Evolutionary conservation across 176 grass and related monocot genomes (phyloP).

Genomic region (Rhynchospora breviuscula): DNA sequence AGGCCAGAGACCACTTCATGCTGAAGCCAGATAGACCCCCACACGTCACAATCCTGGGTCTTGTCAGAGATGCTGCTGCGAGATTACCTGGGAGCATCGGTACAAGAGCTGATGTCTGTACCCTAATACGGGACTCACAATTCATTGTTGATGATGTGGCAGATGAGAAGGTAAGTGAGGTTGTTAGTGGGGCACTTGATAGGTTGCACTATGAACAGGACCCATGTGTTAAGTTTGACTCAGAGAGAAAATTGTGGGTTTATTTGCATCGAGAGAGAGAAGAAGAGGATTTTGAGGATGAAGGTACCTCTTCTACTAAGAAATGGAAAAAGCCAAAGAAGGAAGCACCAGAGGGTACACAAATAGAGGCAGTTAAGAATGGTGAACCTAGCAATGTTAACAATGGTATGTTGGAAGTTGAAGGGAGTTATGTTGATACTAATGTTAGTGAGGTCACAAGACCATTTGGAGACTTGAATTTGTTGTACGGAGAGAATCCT

Average conservation of each 20-base stretch:
- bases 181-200: constrained; percentile 94
- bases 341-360: constrained; percentile 56
- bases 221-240: constrained; percentile 94
- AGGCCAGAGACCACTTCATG: constrained; percentile 98
- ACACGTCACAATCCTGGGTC: constrained; percentile 94
- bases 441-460: not conserved
- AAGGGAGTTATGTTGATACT: constrained; percentile 24
- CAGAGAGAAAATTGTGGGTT: constrained; percentile 96
- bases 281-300: constrained; percentile 99
- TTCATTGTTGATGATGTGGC: constrained; percentile 72
- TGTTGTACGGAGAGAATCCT: constrained; percentile 14
- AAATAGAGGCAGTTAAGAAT: constrained; percentile 36
- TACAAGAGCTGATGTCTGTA: constrained; percentile 99
- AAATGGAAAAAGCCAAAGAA: constrained; percentile 97
- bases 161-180: constrained; percentile 74
- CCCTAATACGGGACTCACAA: constrained; percentile 89
- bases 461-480: constrained; percentile 17
- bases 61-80: constrained; percentile 92
- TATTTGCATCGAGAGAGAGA: constrained; percentile 98
- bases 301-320: constrained; percentile 94
- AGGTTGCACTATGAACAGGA: constrained; percentile 94
- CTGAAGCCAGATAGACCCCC: constrained; percentile 92
- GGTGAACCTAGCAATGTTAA: constrained; percentile 36
- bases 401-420: constrained; percentile 29
- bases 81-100: constrained; percentile 90